phyloP scores from a whole-genome alignment of 306 rosid species.

The Sesbania bispinosa region DNA sequence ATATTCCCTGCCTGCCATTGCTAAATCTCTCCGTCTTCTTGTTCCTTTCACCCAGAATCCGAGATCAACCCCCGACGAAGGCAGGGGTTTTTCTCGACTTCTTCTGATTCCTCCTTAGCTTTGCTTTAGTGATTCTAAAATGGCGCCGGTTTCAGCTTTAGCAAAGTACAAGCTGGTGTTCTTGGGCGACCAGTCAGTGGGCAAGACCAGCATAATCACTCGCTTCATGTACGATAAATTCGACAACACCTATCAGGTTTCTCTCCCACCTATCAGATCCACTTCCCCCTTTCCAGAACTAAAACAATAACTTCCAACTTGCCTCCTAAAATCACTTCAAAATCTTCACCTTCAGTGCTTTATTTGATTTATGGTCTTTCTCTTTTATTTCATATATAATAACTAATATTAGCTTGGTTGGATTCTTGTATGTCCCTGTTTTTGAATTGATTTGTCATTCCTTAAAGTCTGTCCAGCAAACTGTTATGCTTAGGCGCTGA shows the following conservation, averaged over 20 bases:
- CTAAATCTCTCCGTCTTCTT: background rate
- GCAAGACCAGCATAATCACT: too few species aligned
- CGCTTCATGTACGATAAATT: too few species aligned
- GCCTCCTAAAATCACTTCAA: background rate
- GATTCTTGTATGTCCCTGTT: background rate
- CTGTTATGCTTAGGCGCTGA: background rate
- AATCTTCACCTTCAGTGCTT: background rate
- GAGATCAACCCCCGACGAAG: conserved; percentile 1
- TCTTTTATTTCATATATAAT: too few species aligned
- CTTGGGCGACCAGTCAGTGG: conserved; percentile 56
- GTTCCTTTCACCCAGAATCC: background rate
- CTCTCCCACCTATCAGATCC: conserved; percentile 30
- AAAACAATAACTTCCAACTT: background rate
- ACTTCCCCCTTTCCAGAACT: background rate
- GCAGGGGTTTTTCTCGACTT: conserved; percentile 21
- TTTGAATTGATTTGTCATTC: background rate
- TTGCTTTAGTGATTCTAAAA: background rate
- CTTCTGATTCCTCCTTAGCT: background rate
- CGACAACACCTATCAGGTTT: conserved; percentile 50
- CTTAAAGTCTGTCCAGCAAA: background rate
- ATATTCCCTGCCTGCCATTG: background rate
- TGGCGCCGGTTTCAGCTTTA: conserved; percentile 57
- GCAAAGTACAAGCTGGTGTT: conserved; percentile 56
- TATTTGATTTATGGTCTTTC: background rate
- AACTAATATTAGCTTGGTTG: background rate